Evolutionary conservation across 2,329 filamentous ascomycete genomes (phyloP), one percentile per base, ranked within the genome.

Genomic region (Gremmenia infestans): DNA sequence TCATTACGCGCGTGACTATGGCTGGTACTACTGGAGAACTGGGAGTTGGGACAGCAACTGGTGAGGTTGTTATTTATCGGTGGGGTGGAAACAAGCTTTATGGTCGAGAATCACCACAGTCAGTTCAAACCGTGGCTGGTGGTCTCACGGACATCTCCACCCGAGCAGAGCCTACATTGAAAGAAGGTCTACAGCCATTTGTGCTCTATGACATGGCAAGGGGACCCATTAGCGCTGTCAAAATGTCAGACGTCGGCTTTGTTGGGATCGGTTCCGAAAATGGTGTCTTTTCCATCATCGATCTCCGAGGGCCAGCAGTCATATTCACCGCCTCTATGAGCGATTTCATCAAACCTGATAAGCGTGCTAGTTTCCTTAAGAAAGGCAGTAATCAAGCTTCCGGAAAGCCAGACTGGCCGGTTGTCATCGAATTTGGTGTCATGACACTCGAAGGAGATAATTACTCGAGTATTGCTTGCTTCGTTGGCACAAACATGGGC

Each of bases 391-490:
- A 77, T 28, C 54, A 75, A 71, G 51, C 72, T 76, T 23, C 76
- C 4, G 69, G 75, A 1, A 76, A 78, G 52, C 69, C 76, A 3
- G 92, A 97, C 67, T 95, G 86, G 81, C 85, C 90, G 0, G 91
- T 90, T 0, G 80, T 77, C 32, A 84, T 97, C 28, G 90, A 97
- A 68, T 99, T 97, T 73, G 91, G 90, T 52, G 90, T 96, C 48
- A 87, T 99, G 85, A 95, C 89, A 3, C 75, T 97, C 4, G 94
- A 97, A 45, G 89, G 87, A n/a, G 93, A 97, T 68, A 85, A 90
- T 61, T 99, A 96, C 70, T 97, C 94, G 1, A 97, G 91, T 67
- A 96, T 99, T 55, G 84, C 87, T 56, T 88, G 94, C 63, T 95
- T 97, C 63, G 89, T 95, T 2, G 94, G 94, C 19, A 97, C 94